Evolutionary conservation across 202 grass and related monocot genomes (phyloP).

Genomic region (Saccharum hybrid): DNA sequence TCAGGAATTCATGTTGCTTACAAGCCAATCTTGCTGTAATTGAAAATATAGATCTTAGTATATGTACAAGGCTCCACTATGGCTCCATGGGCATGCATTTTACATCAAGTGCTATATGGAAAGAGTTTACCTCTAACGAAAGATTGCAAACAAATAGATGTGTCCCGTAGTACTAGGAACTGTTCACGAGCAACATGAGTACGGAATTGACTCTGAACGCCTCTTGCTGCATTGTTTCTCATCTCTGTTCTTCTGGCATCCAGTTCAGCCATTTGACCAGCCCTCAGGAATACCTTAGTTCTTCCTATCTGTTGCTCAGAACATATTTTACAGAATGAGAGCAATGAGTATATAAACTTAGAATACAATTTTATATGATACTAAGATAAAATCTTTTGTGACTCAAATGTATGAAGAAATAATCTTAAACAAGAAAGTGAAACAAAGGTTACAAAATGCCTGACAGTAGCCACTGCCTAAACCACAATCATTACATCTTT

Average conservation of each 20-base stretch:
- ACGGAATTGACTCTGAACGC: constrained; percentile 76
- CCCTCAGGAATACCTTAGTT: constrained; percentile 95
- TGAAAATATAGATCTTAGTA: constrained; percentile 45
- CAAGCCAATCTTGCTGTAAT: constrained; percentile 83
- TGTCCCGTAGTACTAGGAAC: constrained; percentile 64
- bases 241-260: constrained; percentile 96
- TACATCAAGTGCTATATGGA: constrained; percentile 1
- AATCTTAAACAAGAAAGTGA: constrained; percentile 25
- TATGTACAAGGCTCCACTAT: constrained; percentile 38
- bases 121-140: constrained; percentile 74
- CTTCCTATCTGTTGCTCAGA: constrained; percentile 72
- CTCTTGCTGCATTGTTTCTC: constrained; percentile 78
- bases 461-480: constrained; percentile 1
- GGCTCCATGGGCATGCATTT: constrained; percentile 16
- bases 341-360: constrained; percentile 12
- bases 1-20: constrained; percentile 66
- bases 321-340: constrained; percentile 38
- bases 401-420: constrained; percentile 18
- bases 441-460: constrained; percentile 8
- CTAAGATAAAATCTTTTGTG: constrained; percentile 43
- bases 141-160: constrained; percentile 70
- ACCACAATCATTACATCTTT: constrained; percentile 31
- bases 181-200: constrained; percentile 83
- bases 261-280: constrained; percentile 98
- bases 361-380: constrained; percentile 23